Evolutionary conservation across 257 asterid genomes (phyloP).

Genomic region (Datura wrightii): DNA sequence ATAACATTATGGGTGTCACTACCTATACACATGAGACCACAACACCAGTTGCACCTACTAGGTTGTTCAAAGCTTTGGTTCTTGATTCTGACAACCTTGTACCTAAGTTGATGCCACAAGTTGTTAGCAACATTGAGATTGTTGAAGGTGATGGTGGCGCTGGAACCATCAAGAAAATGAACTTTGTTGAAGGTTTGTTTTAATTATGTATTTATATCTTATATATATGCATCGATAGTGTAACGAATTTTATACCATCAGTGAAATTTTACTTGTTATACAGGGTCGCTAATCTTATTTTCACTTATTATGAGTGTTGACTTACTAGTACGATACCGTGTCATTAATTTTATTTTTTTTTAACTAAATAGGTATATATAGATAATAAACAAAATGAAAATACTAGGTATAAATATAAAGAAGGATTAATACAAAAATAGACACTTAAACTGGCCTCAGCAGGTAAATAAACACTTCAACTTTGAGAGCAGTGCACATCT

Average conservation of each 20-base stretch:
- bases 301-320: no score
- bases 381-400: no score
- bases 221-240: neutral
- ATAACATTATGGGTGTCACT: conserved; percentile 21
- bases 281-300: no score
- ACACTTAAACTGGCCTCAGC: no score
- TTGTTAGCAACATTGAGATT: conserved; percentile 29
- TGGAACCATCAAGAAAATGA: conserved; percentile 36
- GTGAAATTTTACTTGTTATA: no score
- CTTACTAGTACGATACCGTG: no score
- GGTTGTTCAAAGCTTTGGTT: conserved; percentile 35
- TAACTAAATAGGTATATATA: no score
- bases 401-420: no score
- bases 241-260: neutral
- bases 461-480: no score
- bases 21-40: conserved; percentile 18
- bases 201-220: neutral
- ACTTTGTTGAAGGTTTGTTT: conserved; percentile 10
- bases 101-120: conserved; percentile 31
- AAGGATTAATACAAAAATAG: no score
- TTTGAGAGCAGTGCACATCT: no score
- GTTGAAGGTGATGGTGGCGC: conserved; percentile 31
- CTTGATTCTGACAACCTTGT: conserved; percentile 22
- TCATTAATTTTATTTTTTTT: no score
- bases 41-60: conserved; percentile 25